Evolutionary conservation across 306 rosid genomes (phyloP).

Genomic region (Cicer yamashitae): DNA sequence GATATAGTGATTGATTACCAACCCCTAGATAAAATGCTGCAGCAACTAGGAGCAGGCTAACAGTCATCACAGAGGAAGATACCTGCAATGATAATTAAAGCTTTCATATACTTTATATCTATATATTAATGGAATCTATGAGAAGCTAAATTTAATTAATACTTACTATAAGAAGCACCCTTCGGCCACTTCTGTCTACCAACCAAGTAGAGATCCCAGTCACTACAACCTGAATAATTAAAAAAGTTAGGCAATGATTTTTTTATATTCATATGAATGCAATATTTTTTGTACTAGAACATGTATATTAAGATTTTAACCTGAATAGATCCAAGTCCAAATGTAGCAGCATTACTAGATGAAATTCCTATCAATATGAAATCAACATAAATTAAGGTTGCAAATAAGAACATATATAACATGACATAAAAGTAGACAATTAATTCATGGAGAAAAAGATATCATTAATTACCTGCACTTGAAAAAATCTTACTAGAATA

Average conservation of each 20-base stretch:
- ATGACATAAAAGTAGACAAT: background rate
- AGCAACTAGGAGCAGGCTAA: slow-evolving; percentile 66
- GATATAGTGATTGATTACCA: background rate
- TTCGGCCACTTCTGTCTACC: slow-evolving; percentile 72
- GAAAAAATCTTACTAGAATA: slow-evolving; percentile 71
- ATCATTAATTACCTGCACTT: slow-evolving; percentile 61
- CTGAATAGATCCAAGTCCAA: slow-evolving; percentile 71
- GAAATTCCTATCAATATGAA: slow-evolving; percentile 58
- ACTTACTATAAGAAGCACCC: slow-evolving; percentile 69
- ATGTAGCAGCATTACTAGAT: slow-evolving; percentile 64
- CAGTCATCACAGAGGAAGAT: slow-evolving; percentile 66
- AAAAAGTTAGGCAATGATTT: background rate
- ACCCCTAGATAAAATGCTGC: slow-evolving; percentile 70
- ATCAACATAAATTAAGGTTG: background rate
- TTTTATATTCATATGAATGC: background rate
- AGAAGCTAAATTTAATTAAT: background rate
- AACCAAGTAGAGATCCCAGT: slow-evolving; percentile 67
- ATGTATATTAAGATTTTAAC: slow-evolving; percentile 37
- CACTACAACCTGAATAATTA: slow-evolving; percentile 55
- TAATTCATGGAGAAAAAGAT: background rate
- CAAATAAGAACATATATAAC: background rate
- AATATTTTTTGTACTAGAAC: background rate
- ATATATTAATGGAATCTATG: background rate
- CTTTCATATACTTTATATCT: background rate
- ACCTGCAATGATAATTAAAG: slow-evolving; percentile 45